A percentile compares a stretch with the other conserved stretches of the same genome.
phyloP scores from a whole-genome alignment of 495 filamentous ascomycete species.

The Alectoria sarmentosa region DNA sequence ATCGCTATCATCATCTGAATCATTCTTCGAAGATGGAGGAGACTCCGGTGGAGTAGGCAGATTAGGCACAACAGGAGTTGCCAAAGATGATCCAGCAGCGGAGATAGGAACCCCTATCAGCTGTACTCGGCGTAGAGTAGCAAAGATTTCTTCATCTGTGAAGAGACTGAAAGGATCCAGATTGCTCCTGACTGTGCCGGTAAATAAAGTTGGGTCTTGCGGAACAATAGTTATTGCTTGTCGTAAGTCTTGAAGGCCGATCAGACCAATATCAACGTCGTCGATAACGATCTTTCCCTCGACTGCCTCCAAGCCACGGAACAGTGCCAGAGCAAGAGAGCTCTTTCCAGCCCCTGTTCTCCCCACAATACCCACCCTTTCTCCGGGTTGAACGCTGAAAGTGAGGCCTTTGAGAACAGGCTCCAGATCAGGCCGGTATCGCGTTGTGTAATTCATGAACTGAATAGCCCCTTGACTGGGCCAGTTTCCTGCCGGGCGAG shows the following conservation, averaged over 20 bases:
- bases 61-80: conserved; percentile 38
- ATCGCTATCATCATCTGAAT: conserved; percentile 31
- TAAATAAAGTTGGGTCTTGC: conserved; percentile 96
- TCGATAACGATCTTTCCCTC: conserved; percentile 87
- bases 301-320: conserved; percentile 92
- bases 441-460: conserved; percentile 80
- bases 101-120: conserved; percentile 53
- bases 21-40: conserved; percentile 17
- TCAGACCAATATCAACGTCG: conserved; percentile 76
- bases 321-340: conserved; percentile 90
- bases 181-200: conserved; percentile 89
- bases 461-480: conserved; percentile 78
- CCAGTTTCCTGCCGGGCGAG: conserved; percentile 72
- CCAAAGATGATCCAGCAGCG: conserved; percentile 42
- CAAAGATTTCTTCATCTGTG: conserved; percentile 87
- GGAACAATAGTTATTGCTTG: conserved; percentile 96
- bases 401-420: conserved; percentile 74
- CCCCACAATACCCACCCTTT: conserved; percentile 96
- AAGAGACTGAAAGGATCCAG: conserved; percentile 91
- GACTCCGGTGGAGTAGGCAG: conserved; percentile 24
- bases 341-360: conserved; percentile 97
- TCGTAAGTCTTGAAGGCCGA: conserved; percentile 85
- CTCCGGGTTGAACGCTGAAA: conserved; percentile 76
- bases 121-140: conserved; percentile 81
- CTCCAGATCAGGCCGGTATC: conserved; percentile 83